Conservation (phyloP, 352 stramenopile species). For the Peronospora destructor region DNA sequence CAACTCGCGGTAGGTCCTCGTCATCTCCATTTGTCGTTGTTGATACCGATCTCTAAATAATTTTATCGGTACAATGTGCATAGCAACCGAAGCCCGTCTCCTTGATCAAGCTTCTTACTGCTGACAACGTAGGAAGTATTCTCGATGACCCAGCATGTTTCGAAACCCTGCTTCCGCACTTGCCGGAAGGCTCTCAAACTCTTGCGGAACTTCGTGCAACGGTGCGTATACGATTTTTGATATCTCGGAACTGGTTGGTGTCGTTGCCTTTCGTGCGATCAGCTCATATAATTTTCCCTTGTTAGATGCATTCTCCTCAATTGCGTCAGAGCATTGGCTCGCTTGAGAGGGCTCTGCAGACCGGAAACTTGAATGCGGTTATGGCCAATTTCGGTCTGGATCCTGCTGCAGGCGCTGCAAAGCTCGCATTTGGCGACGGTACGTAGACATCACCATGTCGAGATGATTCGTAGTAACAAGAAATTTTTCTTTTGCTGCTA, state of each 20-base stretch:
- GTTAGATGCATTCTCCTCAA: slow-evolving; percentile 72
- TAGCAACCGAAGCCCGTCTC: slow-evolving; percentile 58
- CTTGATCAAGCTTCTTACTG: slow-evolving; percentile 55
- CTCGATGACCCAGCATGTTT: slow-evolving; percentile 58
- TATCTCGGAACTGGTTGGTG: neutral
- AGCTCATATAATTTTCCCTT: neutral
- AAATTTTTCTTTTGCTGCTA: neutral
- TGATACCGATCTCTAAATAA: neutral
- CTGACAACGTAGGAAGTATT: slow-evolving; percentile 49
- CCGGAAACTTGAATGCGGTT: slow-evolving; percentile 87
- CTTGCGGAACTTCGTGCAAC: slow-evolving; percentile 67
- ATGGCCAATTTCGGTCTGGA: slow-evolving; percentile 88
- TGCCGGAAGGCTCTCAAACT: slow-evolving; percentile 79
- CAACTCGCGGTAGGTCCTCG: slow-evolving; percentile 37
- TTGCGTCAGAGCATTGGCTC: slow-evolving; percentile 85
- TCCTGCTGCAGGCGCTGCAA: slow-evolving; percentile 57
- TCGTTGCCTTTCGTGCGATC: neutral
- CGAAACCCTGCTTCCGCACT: slow-evolving; percentile 50
- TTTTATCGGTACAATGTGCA: slow-evolving; percentile 1
- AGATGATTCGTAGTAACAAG: slow-evolving; percentile 2
- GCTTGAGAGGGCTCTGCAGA: slow-evolving; percentile 77
- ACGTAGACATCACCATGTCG: slow-evolving; percentile 8
- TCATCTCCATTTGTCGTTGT: neutral
- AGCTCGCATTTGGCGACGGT: slow-evolving; percentile 82
- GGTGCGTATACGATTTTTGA: slow-evolving; percentile 17